These are phyloP conservation scores for Parasitella parasitica DNA, from an alignment of 371 early-diverging fungal genomes.

Conservation along the genomic window DNA sequence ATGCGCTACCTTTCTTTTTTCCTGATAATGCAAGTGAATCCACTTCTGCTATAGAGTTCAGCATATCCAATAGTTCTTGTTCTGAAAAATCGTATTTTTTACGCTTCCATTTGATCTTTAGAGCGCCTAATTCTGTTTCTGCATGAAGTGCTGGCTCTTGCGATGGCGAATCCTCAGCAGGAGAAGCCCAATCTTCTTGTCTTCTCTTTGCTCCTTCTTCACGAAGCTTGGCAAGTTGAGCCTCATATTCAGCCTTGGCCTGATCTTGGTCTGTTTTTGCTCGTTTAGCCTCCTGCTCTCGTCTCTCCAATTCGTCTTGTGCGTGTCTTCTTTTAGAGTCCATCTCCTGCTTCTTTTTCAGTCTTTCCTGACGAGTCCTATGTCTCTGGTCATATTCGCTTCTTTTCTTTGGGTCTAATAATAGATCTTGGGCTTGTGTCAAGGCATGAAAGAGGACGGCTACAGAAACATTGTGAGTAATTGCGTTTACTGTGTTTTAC, in stretches of 20 bases:
- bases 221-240: conserved; percentile 44
- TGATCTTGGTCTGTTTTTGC: conserved; percentile 36
- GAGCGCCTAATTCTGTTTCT: conserved; percentile 39
- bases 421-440: conserved; percentile 37
- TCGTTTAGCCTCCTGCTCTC: conserved; percentile 42
- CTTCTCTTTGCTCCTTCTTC: conserved; percentile 42
- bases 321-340: conserved; percentile 47
- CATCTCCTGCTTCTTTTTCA: conserved; percentile 47
- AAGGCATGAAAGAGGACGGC: conserved; percentile 43
- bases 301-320: conserved; percentile 44
- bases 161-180: conserved; percentile 19
- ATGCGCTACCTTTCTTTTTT: conserved; percentile 42
- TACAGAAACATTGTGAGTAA: too few relatives aligned
- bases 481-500: too few relatives aligned
- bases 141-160: conserved; percentile 28
- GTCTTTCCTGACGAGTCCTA: conserved; percentile 40
- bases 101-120: conserved; percentile 50
- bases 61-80: conserved; percentile 21
- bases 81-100: conserved; percentile 40
- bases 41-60: conserved; percentile 32
- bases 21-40: conserved; percentile 38
- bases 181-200: conserved; percentile 37
- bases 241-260: conserved; percentile 43
- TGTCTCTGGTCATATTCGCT: conserved; percentile 41
- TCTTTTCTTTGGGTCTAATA: conserved; percentile 34